These are phyloP conservation scores for Saxophila tyrrhenica DNA, from an alignment of 495 filamentous ascomycete species.

Conservation along the genomic window DNA sequence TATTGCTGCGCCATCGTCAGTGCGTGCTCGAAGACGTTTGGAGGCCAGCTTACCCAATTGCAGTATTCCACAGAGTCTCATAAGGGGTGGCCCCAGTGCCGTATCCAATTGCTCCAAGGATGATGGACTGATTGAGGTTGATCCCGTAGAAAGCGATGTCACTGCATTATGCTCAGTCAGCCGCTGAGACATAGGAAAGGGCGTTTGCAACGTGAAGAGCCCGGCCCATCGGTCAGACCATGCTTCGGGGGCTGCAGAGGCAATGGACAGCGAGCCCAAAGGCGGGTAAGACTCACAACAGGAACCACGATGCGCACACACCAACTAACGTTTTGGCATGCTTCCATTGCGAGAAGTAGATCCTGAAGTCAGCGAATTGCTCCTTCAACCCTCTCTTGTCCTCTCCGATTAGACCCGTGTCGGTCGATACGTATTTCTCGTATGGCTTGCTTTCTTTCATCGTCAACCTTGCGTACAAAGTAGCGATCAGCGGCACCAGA, in stretches of 20 bases:
- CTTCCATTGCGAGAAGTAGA: conserved; percentile 21
- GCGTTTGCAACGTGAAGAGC: no score
- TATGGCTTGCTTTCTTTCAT: conserved; percentile 24
- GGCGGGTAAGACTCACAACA: neutral
- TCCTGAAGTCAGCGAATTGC: conserved; percentile 20
- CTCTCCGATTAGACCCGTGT: conserved; percentile 1
- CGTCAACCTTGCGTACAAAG: conserved; percentile 18
- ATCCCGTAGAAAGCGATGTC: conserved; percentile 34
- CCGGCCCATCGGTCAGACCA: no score
- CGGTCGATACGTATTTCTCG: conserved; percentile 4
- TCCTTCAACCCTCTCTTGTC: conserved; percentile 6
- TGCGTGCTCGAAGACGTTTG: neutral
- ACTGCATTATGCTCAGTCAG: neutral
- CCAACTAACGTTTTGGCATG: conserved; percentile 20
- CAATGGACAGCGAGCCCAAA: neutral
- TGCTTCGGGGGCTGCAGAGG: no score
- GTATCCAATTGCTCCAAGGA: conserved; percentile 27
- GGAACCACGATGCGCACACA: conserved; percentile 17
- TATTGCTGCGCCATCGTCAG: conserved; percentile 10
- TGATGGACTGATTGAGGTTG: conserved; percentile 33
- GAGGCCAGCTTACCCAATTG: conserved; percentile 15
- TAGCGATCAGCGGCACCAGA: conserved; percentile 14
- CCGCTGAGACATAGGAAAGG: no score
- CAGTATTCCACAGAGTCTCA: conserved; percentile 26
- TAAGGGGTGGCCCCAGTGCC: conserved; percentile 27